Evolutionary conservation across 106 monocot species (phyloP), one percentile per base, ranked within the genome.

Genomic region (Dioscorea zingiberensis): DNA sequence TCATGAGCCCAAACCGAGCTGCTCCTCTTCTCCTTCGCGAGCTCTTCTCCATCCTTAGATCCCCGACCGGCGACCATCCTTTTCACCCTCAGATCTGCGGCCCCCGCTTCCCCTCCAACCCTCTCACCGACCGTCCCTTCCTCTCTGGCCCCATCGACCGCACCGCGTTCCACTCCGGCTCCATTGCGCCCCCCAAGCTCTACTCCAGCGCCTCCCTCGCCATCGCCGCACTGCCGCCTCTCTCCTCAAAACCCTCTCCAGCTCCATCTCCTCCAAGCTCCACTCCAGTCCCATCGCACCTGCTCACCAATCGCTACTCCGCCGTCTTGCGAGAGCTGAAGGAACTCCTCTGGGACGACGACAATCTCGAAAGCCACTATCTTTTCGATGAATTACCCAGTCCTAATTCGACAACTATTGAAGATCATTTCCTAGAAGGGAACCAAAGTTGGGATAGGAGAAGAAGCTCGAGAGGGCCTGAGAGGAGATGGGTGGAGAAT

Each of bases 221-320:
- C 63, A 23, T 21, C 47, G 62, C 67, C 23, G 70, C 61, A 30
- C 48, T 27, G 25, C 23, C 18, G 46, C 23, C 63, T 27, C 54
- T 65, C 69, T 18, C n/a, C 25, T 24, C 58, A 56, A 53, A 59
- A 61, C 24, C 51, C 68, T 73, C 49, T 23, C 27, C 46, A 49
- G 60, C 24, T 28, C 77, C 14, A 16, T 76, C 47, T 69, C n/a
- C n/a, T n/a, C 63, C 47, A 64, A 47, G 44, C 21, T 6, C 38
- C 2, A 19, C 25, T 13, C 9, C 54, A 60, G 21, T 48, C 66
- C 27, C 66, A 70, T 49, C 19, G 18, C 13, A 75, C 65, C 80
- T 95, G 24, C 80, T 91, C 44, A 76, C 80, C 16, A 71, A 88
- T 55, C 85, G 91, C 25, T 95, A 95, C 79, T 48, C 87, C 49